Evolutionary conservation across 2,329 filamentous ascomycete species (phyloP).

Genomic region (Alternaria angustiovoidea): DNA sequence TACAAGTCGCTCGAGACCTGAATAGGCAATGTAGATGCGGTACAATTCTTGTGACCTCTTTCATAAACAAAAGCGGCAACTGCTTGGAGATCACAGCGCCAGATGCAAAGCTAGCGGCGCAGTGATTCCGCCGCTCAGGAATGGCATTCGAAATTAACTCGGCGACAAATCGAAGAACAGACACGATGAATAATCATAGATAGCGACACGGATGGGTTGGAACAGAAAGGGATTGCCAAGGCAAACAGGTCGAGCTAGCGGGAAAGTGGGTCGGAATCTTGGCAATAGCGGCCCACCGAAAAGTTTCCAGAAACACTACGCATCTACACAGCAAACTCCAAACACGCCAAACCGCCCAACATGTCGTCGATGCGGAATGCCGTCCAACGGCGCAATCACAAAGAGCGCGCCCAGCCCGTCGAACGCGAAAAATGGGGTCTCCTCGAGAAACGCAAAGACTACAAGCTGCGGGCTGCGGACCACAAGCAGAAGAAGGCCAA

Average conservation of each 20-base stretch:
- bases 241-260: not conserved
- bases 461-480: conserved; percentile 70
- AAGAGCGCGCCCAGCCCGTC: conserved; percentile 85
- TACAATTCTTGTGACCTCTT: not conserved
- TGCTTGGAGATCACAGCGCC: not conserved
- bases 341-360: conserved; percentile 8
- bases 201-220: not conserved
- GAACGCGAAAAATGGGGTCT: conserved; percentile 88
- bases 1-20: not conserved
- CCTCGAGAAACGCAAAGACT: conserved; percentile 93
- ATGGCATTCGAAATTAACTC: not conserved
- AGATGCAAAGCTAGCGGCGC: not conserved
- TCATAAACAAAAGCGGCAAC: not conserved
- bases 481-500: conserved; percentile 69
- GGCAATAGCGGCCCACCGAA: conserved; percentile 3
- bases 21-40: not conserved
- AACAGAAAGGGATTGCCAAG: not conserved
- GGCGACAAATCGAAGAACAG: not conserved
- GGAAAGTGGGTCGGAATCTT: conserved; percentile 7
- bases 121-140: not conserved
- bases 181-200: not conserved
- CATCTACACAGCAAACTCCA: not conserved
- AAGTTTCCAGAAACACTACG: conserved; percentile 9
- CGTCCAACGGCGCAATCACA: conserved; percentile 79
- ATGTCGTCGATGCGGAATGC: conserved; percentile 50